Base-by-base conservation (phyloP, 2,329 filamentous ascomycete genomes). In the Fusarium succisae region DNA sequence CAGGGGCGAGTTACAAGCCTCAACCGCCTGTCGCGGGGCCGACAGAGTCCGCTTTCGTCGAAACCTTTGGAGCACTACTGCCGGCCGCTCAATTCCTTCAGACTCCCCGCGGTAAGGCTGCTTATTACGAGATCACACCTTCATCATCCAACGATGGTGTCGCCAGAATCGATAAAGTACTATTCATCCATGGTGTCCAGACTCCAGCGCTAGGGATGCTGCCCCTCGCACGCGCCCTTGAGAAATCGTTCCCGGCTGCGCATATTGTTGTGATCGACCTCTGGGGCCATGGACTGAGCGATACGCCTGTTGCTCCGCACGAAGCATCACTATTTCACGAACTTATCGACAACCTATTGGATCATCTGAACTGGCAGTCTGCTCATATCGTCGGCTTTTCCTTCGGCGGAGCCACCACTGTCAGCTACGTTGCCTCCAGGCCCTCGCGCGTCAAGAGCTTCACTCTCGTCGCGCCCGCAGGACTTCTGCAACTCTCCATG, bases 281-380 rank as follows among this genome's bases (percentile, higher is more conserved):
- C 17, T 89, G 86, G 86, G 87, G 87, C 37, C 88, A 89, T 57
- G 87, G 87, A 0, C 77, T 89, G n/a, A 84, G 80, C 35, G 84
- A 85, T 11, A 88, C 87, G 0, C 87, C 87, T 0, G 6, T 85
- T 3, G 37, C 75, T 0, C 74, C 87, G 0, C 86, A 89, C 59
- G 79, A 79, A 0, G 70, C 83, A 1, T 44, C 61, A 0, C 67
- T 88, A 2, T 89, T 89, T 63, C 83, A 86, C 51, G 22, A 22
- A 1, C 74, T 86, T 7, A 61, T 89, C 0, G 80, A 84, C 10
- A 66, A 66, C 1, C 35, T 89, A 2, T 71, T 89, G 8, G 77
- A 76, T 3, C 75, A 81, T 6, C 68, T 89, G 1, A 18, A 59
- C 0, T 89, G 87, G 87, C 17, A 74, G 0, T 69, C 78, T 24